phyloP scores from a whole-genome alignment of 1,139 yeast genomes.

The Yamadazyma blattariae region DNA sequence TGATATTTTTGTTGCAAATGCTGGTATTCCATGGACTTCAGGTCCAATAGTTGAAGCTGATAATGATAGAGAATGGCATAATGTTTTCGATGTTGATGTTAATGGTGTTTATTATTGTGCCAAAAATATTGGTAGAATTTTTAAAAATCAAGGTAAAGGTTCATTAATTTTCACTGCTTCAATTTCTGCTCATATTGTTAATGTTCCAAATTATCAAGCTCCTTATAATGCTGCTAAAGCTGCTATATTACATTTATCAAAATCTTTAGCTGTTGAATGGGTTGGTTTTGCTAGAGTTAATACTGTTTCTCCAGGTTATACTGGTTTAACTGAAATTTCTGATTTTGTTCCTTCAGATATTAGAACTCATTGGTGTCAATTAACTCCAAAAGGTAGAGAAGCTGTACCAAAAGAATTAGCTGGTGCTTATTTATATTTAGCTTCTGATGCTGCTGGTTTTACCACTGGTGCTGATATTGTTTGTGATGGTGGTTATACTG shows the following conservation, averaged over 20 bases:
- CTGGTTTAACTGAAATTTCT: slow-evolving; percentile 47
- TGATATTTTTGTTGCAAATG: slow-evolving; percentile 54
- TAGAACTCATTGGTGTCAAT: slow-evolving; percentile 34
- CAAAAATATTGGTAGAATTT: slow-evolving; percentile 38
- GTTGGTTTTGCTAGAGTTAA: slow-evolving; percentile 54
- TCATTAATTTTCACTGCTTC: slow-evolving; percentile 61
- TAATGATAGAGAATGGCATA: slow-evolving; percentile 44
- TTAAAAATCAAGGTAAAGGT: slow-evolving; percentile 42
- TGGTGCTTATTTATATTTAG: slow-evolving; percentile 43
- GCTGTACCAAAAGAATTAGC: slow-evolving; percentile 39
- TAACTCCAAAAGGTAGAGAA: slow-evolving; percentile 42
- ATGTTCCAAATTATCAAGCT: slow-evolving; percentile 63
- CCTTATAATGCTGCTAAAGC: slow-evolving; percentile 60
- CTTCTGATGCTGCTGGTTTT: slow-evolving; percentile 39
- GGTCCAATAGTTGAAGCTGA: slow-evolving; percentile 37
- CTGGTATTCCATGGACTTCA: slow-evolving; percentile 48
- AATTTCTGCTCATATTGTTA: slow-evolving; percentile 64
- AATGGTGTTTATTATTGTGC: slow-evolving; percentile 48
- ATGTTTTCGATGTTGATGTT: slow-evolving; percentile 42
- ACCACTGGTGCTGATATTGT: slow-evolving; percentile 47
- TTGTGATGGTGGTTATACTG: slow-evolving; percentile 48
- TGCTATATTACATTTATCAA: slow-evolving; percentile 53
- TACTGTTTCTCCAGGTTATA: slow-evolving; percentile 57
- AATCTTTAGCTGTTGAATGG: slow-evolving; percentile 54
- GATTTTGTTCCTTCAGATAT: slow-evolving; percentile 39